Percentiles rank a stretch among this genome's conserved stretches.
phyloP scores from a whole-genome alignment of 2,329 filamentous ascomycete species.

The Chaetomiaceae sp. region DNA sequence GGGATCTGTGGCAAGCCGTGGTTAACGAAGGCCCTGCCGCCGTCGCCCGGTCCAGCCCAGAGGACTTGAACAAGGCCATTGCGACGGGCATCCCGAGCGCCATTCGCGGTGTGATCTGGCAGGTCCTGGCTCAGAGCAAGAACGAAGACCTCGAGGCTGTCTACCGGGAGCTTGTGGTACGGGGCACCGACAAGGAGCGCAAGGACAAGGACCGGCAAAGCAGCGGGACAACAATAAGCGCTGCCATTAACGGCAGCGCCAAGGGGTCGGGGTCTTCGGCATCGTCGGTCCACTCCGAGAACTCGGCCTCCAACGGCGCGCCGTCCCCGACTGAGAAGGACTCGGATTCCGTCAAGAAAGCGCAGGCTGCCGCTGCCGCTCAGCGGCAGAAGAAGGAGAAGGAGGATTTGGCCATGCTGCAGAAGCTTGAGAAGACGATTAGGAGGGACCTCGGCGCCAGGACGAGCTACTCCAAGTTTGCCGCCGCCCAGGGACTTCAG shows the following conservation, averaged over 20 bases:
- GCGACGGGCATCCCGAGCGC: slow-evolving; percentile 90
- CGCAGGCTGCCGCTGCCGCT: slow-evolving; percentile 57
- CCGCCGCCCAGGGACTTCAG: slow-evolving; percentile 83
- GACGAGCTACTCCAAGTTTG: slow-evolving; percentile 95
- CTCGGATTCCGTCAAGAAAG: slow-evolving; percentile 59
- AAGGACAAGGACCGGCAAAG: slow-evolving; percentile 40
- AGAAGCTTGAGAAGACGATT: slow-evolving; percentile 87
- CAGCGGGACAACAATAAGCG: slow-evolving; percentile 39
- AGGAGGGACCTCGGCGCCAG: slow-evolving; percentile 84
- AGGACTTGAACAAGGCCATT: slow-evolving; percentile 86
- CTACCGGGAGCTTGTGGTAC: slow-evolving; percentile 76
- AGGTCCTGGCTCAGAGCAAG: slow-evolving; percentile 92
- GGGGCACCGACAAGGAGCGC: slow-evolving; percentile 77
- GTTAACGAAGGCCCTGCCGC: slow-evolving; percentile 92
- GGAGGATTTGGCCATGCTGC: slow-evolving; percentile 67
- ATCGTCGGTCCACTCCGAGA: slow-evolving; percentile 78
- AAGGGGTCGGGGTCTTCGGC: slow-evolving; percentile 74
- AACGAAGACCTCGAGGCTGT: slow-evolving; percentile 81
- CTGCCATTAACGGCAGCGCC: slow-evolving; percentile 50
- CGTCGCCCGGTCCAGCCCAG: slow-evolving; percentile 79
- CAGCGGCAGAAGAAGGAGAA: slow-evolving; percentile 75
- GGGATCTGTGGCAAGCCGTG: slow-evolving; percentile 96
- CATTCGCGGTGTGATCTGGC: slow-evolving; percentile 98
- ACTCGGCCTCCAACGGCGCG: slow-evolving; percentile 59
- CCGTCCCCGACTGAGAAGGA: slow-evolving; percentile 58